Base-by-base conservation (phyloP, 2,329 filamentous ascomycete species). In the Exophiala aquamarina region DNA sequence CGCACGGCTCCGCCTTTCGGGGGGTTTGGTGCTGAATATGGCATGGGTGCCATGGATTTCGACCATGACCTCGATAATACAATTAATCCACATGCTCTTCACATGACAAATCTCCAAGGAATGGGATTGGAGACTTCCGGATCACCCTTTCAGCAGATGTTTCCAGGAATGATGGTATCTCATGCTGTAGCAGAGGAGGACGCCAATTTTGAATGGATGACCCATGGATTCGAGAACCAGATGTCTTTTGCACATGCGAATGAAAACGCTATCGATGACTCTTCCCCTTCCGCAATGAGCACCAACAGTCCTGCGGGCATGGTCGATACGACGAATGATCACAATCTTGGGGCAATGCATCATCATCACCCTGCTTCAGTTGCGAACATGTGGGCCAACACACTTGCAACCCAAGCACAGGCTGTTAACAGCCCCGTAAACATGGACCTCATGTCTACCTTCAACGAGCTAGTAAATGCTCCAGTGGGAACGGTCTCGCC, bases 271-370 rank as follows among this genome's bases (percentile, higher is more conserved):
- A 81, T 96, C 44, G 92, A 95, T 61, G 90, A 87, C 49, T 97
- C 93, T 9, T 97, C 93, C 11, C 93, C 93, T 13, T 97, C 93
- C 7, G 90, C 90, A 37, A 92, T 97, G 66, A 97, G 92, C 72
- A 95, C 89, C 34, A 89, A 88, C 49, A 97, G 91, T 69, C 91
- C 94, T 63, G 92, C 87, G 65, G 88, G 86, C 41, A 87, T 91
- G 66, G 94, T 89, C 68, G 93, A 97, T 65, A 83, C 90, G 50
- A 90, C 95, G 85, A 76, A 93, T 48, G 90, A 96, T 67, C 89
- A 88, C 4, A 64, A 64, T 37, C 47, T 49, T 38, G 51, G 45
- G 43, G 52, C 50, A n/a, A 49, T 54, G 45, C 50, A 55, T 36
- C 57, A 59, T 38, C 57, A 59, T 38, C 40, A 48, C 21, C 28